Percentiles rank a stretch among this genome's conserved stretches.
Evolutionary conservation across 2,329 filamentous ascomycete genomes (phyloP).

Genomic region (Penicillium sp.): DNA sequence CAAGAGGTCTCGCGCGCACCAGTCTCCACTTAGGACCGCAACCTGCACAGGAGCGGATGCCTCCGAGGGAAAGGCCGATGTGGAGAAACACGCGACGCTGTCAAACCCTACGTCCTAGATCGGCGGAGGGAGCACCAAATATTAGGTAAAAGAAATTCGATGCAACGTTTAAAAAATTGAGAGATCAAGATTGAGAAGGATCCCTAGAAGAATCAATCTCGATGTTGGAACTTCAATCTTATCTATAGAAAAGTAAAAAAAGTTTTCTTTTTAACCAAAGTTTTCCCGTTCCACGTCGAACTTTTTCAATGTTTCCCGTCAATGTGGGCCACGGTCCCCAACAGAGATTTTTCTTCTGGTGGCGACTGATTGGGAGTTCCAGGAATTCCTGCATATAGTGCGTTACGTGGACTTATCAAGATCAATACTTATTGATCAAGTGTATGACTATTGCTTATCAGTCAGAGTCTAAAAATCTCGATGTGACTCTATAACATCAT

Average conservation of each 20-base stretch:
- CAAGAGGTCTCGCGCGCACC: slow-evolving; percentile 4
- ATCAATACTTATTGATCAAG: background rate
- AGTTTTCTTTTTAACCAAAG: background rate
- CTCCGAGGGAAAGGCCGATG: slow-evolving; percentile 8
- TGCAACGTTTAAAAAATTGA: background rate
- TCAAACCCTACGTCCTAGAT: slow-evolving; percentile 8
- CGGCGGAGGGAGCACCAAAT: background rate
- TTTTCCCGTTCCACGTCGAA: background rate
- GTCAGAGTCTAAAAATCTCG: background rate
- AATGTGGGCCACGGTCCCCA: background rate
- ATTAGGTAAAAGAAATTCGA: slow-evolving; percentile 28
- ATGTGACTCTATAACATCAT: background rate
- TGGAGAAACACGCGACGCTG: slow-evolving; percentile 14
- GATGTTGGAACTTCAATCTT: background rate
- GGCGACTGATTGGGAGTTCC: background rate
- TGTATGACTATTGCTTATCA: background rate
- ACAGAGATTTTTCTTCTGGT: slow-evolving; percentile 1
- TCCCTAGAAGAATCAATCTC: background rate
- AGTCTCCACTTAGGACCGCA: slow-evolving; percentile 8
- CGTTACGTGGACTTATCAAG: background rate
- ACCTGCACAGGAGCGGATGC: slow-evolving; percentile 6
- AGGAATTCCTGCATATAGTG: background rate
- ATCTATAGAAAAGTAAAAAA: too few relatives aligned
- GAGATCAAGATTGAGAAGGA: background rate
- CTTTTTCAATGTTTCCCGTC: background rate